Conservation (phyloP, 108 stramenopile species). For the Mediolabrus comicus region DNA sequence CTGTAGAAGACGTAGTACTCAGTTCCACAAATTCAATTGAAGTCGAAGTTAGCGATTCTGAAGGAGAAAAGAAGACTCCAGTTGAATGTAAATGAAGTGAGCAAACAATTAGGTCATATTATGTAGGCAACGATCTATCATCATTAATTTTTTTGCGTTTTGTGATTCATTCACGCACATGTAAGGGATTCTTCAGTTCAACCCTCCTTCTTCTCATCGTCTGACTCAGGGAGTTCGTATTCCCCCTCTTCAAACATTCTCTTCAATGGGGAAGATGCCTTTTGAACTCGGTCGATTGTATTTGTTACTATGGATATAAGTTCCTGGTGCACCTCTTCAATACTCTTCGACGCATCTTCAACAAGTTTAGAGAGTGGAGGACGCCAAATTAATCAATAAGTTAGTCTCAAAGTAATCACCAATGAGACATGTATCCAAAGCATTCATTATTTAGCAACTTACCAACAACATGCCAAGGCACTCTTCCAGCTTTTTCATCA, state of each 20-base stretch:
- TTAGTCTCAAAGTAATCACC: too few relatives aligned
- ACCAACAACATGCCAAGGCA: constrained; percentile 75
- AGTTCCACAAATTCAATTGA: not conserved
- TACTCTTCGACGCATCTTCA: constrained; percentile 63
- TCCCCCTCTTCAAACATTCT: constrained; percentile 61
- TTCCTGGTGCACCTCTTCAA: constrained; percentile 74
- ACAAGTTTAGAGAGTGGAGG: not conserved
- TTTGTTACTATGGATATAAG: constrained; percentile 61
- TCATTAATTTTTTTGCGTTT: too few relatives aligned
- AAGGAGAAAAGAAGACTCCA: not conserved
- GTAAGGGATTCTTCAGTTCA: too few relatives aligned
- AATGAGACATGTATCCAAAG: not conserved
- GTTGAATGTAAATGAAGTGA: not conserved
- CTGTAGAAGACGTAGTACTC: not conserved
- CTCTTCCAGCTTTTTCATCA: constrained; percentile 56
- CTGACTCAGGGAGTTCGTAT: constrained; percentile 34
- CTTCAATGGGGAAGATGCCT: constrained; percentile 36
- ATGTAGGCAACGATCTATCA: too few relatives aligned
- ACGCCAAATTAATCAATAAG: too few relatives aligned
- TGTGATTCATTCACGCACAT: too few relatives aligned
- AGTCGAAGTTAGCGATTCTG: not conserved
- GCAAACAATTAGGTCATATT: too few relatives aligned
- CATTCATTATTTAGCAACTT: not conserved
- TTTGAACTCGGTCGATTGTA: constrained; percentile 51
- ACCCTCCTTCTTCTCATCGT: constrained; percentile 21